Evolutionary conservation across 148 eudicot genomes (phyloP), one percentile per base, ranked within the genome.

Genomic region (Salicornia ramosissima): DNA sequence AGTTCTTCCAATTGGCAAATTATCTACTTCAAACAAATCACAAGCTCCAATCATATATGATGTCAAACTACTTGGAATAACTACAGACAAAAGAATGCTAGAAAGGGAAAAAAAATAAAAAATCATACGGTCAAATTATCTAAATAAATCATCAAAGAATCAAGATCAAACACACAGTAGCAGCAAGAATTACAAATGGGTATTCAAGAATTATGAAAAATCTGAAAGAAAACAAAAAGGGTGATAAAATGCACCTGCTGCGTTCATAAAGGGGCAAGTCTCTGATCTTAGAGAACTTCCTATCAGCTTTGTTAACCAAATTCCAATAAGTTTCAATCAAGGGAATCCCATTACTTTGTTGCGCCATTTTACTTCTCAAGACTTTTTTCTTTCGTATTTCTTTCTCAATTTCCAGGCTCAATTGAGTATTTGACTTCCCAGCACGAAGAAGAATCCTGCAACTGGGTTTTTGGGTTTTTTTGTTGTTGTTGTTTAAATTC

Each of bases 251-350:
- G 22, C 30, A 90, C 97, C 91, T 86, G 80, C 67, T 85, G 73
- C 91, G 95, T 51, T 88, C 90, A 61, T 88, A 84, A 63, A 84
- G 83, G 33, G 97, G 92, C 71, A 91, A 85, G 71, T 91, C 97
- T 64, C 91, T 84, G 79, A 91, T 86, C 72, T 87, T 91, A 9
- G 97, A 83, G 75, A 91, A 91, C 66, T 91, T 91, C 70, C 84
- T 91, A 71, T 88, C 95, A 71, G 97, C 97, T 76, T 88, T 91
- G 53, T 83, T 87, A 30, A 88, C 94, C 33, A 88, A 86, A 67
- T 88, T 72, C 90, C 94, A 87, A 6, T 91, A 91, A 25, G 77
- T 75, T 78, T 91, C 97, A 55, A 80, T 85, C 74, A 87, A 80
- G 13, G 95, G 90, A 72, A 88, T 82, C 49, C 71, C 83, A 72